Conservation (phyloP, 2,329 filamentous ascomycete genomes). For the Monosporascus cannonballus region DNA sequence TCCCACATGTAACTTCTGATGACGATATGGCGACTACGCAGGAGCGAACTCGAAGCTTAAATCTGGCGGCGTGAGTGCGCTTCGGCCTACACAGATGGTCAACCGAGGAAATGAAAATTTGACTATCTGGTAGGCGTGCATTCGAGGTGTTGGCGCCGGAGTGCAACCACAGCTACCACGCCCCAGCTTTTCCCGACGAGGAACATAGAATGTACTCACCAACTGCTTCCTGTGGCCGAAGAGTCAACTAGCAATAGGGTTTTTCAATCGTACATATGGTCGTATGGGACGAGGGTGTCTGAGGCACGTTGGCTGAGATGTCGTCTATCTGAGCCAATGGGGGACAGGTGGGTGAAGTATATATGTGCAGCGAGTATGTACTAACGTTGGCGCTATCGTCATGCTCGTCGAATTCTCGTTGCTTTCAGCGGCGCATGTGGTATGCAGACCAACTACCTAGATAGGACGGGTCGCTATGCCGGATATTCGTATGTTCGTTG, state of each 20-base stretch:
- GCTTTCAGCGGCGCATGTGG: background rate
- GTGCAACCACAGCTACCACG: background rate
- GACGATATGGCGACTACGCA: too few relatives aligned
- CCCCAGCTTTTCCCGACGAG: background rate
- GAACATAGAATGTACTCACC: background rate
- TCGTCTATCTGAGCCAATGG: background rate
- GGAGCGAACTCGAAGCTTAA: too few relatives aligned
- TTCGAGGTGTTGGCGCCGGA: background rate
- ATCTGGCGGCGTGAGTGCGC: too few relatives aligned
- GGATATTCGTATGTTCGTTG: background rate
- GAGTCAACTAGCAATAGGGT: background rate
- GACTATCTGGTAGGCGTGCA: too few relatives aligned
- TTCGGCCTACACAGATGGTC: too few relatives aligned
- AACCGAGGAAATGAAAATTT: too few relatives aligned
- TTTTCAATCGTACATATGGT: background rate
- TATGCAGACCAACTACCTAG: background rate
- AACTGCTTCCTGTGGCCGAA: background rate
- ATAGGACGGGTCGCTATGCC: background rate
- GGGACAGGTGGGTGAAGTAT: background rate
- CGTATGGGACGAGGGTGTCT: background rate
- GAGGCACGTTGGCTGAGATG: background rate
- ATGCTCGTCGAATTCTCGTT: background rate
- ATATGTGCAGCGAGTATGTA: background rate
- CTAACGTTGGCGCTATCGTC: background rate
- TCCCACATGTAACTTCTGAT: too few relatives aligned